Conservation (phyloP, 352 stramenopile genomes). For the Phytophthora citrophthora region DNA sequence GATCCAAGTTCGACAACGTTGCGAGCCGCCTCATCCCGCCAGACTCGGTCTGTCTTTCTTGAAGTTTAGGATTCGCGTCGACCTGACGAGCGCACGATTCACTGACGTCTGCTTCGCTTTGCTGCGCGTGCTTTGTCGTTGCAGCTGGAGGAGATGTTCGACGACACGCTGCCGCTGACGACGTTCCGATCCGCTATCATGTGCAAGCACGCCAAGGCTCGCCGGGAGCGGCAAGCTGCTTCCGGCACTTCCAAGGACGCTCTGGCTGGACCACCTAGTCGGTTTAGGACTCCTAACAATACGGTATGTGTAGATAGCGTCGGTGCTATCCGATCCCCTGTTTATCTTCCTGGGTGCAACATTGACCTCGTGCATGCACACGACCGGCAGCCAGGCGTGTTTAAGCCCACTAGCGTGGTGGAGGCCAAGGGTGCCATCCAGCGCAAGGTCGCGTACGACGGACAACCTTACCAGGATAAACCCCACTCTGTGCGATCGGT, state of each 20-base stretch:
- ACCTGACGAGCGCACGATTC: conserved; percentile 28
- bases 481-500: conserved; percentile 45
- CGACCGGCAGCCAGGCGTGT: conserved; percentile 37
- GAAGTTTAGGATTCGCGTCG: conserved; percentile 31
- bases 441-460: conserved; percentile 60
- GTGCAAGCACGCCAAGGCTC: conserved; percentile 72
- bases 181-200: conserved; percentile 64
- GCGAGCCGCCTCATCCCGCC: conserved; percentile 58
- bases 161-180: conserved; percentile 56
- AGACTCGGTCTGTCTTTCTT: conserved; percentile 53
- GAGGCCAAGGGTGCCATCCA: conserved; percentile 69
- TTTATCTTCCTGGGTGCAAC: neutral
- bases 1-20: conserved; percentile 42
- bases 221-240: conserved; percentile 20
- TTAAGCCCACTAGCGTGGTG: conserved; percentile 53
- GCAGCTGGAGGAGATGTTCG: conserved; percentile 69
- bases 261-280: neutral
- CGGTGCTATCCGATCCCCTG: conserved; percentile 3
- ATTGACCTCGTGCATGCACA: conserved; percentile 7
- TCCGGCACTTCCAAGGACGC: conserved; percentile 8
- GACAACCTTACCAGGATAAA: conserved; percentile 54
- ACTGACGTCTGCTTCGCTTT: conserved; percentile 30
- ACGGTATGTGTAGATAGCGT: conserved; percentile 14
- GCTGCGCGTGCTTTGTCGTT: neutral
- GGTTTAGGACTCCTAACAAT: conserved; percentile 1